These are phyloP conservation scores for Solanum chacoense DNA, from an alignment of 305 asterid species.

Conservation along the genomic window DNA sequence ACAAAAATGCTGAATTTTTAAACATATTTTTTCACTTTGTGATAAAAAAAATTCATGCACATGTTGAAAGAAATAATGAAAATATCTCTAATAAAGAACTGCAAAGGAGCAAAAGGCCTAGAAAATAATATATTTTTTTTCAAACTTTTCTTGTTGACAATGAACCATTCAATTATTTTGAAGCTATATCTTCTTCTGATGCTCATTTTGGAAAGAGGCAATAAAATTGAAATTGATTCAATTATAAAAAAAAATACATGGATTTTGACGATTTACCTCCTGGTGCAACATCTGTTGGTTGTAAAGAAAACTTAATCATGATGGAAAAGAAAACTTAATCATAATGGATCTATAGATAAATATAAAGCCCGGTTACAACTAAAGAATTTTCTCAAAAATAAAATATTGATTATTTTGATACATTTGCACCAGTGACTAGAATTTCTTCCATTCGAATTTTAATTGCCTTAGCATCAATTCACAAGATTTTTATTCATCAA, in stretches of 20 bases:
- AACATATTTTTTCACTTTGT: no score
- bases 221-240: neutral
- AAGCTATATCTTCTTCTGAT: neutral
- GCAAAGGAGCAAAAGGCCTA: neutral
- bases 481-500: neutral
- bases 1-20: neutral
- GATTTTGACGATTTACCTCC: neutral
- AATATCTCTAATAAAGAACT: neutral
- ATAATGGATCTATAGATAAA: neutral
- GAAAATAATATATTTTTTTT: no score
- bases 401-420: no score
- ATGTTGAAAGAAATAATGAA: no score
- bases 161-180: neutral
- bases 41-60: neutral
- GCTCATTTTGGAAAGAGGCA: neutral
- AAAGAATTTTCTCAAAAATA: neutral
- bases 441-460: no score
- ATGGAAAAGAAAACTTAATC: neutral
- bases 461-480: neutral
- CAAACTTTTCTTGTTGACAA: neutral
- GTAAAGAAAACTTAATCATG: neutral
- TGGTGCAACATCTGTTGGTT: neutral
- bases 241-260: no score
- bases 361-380: neutral
- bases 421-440: neutral